Conservation (phyloP, 805 yeast species). For the Barnettozyma populi region DNA sequence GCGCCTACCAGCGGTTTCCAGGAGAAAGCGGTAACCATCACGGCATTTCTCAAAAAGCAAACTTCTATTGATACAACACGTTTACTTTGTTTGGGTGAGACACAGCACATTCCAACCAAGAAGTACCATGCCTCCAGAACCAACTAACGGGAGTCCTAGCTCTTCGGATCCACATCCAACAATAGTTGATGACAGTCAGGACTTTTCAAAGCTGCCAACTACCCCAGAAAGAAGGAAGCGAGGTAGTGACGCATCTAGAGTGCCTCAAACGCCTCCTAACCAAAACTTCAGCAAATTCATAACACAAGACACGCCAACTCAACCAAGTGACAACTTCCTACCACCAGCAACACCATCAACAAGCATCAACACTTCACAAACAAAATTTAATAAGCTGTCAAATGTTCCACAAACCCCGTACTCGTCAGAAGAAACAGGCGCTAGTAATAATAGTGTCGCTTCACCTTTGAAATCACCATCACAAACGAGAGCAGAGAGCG, state of each 20-base stretch:
- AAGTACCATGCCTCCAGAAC: not conserved
- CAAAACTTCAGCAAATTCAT: slow-evolving; percentile 6
- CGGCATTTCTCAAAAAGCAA: too few relatives aligned
- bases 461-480: slow-evolving; percentile 27
- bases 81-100: too few relatives aligned
- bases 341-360: slow-evolving; percentile 24
- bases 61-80: not conserved
- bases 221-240: slow-evolving; percentile 13
- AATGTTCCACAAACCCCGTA: slow-evolving; percentile 25
- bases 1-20: too few relatives aligned
- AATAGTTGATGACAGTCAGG: not conserved
- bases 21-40: not conserved
- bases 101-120: too few relatives aligned
- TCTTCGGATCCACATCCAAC: not conserved
- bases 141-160: not conserved
- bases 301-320: slow-evolving; percentile 17
- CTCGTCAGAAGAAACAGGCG: not conserved
- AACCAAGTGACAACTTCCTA: slow-evolving; percentile 4
- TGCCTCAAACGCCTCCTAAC: slow-evolving; percentile 23
- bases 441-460: not conserved
- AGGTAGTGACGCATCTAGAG: not conserved
- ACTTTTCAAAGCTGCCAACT: slow-evolving; percentile 3
- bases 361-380: not conserved
- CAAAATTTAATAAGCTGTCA: slow-evolving; percentile 9
- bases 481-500: slow-evolving; percentile 16